Conservation (phyloP, 2,329 filamentous ascomycete species). For the Calonectria ilicicola region DNA sequence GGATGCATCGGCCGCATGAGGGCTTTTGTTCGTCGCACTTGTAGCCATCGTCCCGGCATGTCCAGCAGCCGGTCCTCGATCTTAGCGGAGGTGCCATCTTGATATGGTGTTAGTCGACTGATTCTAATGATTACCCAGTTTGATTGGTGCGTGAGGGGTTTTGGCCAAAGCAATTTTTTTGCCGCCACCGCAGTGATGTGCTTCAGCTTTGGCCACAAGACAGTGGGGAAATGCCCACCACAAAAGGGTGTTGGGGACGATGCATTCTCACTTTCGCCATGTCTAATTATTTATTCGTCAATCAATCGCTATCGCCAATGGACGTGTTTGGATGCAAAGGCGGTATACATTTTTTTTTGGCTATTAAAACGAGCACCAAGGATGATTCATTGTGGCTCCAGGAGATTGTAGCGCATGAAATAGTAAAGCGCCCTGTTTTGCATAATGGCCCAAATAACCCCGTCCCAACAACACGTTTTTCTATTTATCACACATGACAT, state of each 20-base stretch:
- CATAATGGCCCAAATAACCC: too few species aligned
- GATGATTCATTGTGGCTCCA: too few species aligned
- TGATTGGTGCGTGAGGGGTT: background rate
- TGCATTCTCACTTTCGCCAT: background rate
- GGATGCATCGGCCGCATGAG: background rate
- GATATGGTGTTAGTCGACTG: background rate
- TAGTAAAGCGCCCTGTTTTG: too few species aligned
- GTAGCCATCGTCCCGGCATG: constrained; percentile 7
- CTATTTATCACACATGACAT: too few species aligned
- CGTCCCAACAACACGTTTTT: too few species aligned
- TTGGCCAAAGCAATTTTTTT: background rate
- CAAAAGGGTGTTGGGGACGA: background rate
- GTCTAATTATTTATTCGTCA: background rate
- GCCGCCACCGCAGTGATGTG: background rate
- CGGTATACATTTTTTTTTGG: too few species aligned
- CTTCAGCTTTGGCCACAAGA: background rate
- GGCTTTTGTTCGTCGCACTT: constrained; percentile 12
- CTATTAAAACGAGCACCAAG: too few species aligned
- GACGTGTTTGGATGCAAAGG: too few species aligned
- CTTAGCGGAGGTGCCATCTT: background rate
- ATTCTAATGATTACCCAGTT: background rate
- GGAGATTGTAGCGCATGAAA: too few species aligned
- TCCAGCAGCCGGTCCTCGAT: constrained; percentile 8
- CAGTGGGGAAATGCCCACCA: background rate
- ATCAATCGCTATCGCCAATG: too few species aligned